Percentiles rank a stretch among this genome's conserved stretches.
Evolutionary conservation across 2,329 filamentous ascomycete genomes (phyloP).

Genomic region (Botrytis medusae): DNA sequence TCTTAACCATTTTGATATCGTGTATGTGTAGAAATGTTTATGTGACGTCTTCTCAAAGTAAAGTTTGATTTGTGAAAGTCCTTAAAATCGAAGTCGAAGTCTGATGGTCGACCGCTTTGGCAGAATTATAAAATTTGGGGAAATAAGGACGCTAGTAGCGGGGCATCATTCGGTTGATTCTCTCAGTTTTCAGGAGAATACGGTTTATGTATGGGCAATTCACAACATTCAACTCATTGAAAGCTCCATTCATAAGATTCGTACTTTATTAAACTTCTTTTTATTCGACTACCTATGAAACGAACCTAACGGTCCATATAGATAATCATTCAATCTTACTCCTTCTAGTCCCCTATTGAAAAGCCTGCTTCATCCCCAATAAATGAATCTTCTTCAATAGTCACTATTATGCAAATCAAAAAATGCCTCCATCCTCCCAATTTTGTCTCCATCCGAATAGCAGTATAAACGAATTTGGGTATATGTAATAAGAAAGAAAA

Average conservation of each 20-base stretch:
- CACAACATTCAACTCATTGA: not conserved
- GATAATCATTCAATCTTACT: conserved; percentile 3
- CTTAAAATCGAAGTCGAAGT: not conserved
- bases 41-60: not conserved
- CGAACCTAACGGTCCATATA: conserved; percentile 4
- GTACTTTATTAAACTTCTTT: not conserved
- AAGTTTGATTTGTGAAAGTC: not conserved
- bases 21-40: not conserved
- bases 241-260: not conserved
- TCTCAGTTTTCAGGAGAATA: not conserved
- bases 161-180: conserved; percentile 2
- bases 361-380: conserved; percentile 16
- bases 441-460: conserved; percentile 21
- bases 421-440: conserved; percentile 8
- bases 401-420: conserved; percentile 16
- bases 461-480: conserved; percentile 38
- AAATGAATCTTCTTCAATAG: conserved; percentile 14
- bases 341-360: conserved; percentile 1
- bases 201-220: not conserved
- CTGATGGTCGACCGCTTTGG: conserved; percentile 5
- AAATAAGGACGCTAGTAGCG: conserved; percentile 2
- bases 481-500: conserved; percentile 36
- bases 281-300: not conserved
- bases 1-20: conserved; percentile 40
- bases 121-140: conserved; percentile 10